A percentile compares a stretch with the other conserved stretches of the same genome.
Conservation (phyloP, 2,329 filamentous ascomycete genomes). For the Pyricularia pennisetigena region DNA sequence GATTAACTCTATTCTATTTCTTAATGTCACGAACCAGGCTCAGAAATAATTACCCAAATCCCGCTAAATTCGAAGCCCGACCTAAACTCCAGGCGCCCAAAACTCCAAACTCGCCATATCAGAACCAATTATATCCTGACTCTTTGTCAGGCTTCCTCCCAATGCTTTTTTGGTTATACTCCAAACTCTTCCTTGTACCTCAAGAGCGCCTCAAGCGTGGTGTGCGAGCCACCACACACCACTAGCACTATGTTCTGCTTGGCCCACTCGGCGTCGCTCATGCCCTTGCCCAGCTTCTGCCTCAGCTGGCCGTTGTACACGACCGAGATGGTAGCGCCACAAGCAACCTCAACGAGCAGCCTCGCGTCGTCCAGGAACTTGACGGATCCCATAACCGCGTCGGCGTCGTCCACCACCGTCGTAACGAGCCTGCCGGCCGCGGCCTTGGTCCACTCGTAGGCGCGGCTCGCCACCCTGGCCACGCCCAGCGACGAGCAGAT, state of each 20-base stretch:
- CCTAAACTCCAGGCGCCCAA: background rate
- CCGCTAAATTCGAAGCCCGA: background rate
- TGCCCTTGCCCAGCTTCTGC: constrained; percentile 42
- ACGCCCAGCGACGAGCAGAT: constrained; percentile 64
- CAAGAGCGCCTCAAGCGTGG: constrained; percentile 50
- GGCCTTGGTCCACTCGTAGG: constrained; percentile 26
- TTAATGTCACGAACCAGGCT: background rate
- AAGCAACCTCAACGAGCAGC: constrained; percentile 73
- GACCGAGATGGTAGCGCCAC: constrained; percentile 68
- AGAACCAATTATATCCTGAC: background rate
- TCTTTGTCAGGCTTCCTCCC: background rate
- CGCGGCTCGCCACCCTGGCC: constrained; percentile 47
- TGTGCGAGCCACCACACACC: constrained; percentile 70
- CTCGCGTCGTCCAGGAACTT: constrained; percentile 74
- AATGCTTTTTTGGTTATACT: constrained; percentile 10
- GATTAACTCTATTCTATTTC: background rate
- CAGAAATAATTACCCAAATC: background rate
- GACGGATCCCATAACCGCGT: constrained; percentile 70
- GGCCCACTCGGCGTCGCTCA: constrained; percentile 47
- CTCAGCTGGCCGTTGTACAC: constrained; percentile 56
- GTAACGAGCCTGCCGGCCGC: constrained; percentile 32
- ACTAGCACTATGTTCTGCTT: constrained; percentile 71
- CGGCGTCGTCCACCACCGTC: constrained; percentile 60
- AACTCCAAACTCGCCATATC: background rate
- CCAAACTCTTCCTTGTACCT: constrained; percentile 43